Conservation (phyloP, 192 early-diverging fungal species). For the Thamnidium elegans region DNA sequence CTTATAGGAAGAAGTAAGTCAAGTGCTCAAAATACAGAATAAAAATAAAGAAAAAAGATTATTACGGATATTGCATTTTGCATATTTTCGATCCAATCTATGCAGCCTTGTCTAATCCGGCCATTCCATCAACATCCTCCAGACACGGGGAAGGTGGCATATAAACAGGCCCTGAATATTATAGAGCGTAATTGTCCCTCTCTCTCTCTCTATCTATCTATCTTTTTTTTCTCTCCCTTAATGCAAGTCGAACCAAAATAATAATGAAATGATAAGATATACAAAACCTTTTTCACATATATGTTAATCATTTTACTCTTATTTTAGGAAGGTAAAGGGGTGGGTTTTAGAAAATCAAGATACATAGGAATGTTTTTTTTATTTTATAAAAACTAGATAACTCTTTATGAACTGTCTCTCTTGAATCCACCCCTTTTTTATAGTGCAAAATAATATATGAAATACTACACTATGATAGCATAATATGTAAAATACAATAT, state of each 20-base stretch:
- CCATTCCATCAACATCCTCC: conserved; percentile 19
- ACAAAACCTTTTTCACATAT: not conserved
- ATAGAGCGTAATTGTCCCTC: not conserved
- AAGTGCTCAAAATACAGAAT: not conserved
- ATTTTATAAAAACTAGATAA: too few relatives aligned
- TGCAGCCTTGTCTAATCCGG: conserved; percentile 13
- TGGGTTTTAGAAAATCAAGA: not conserved
- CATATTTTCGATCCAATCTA: conserved; percentile 21
- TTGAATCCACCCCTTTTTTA: too few relatives aligned
- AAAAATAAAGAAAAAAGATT: too few relatives aligned
- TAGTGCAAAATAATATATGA: too few relatives aligned
- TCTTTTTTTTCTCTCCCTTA: not conserved
- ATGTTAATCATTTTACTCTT: too few relatives aligned
- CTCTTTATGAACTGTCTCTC: too few relatives aligned
- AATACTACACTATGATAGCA: too few relatives aligned
- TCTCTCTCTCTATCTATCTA: not conserved
- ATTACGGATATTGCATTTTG: conserved; percentile 15
- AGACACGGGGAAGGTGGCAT: conserved; percentile 13
- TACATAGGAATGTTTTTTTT: too few relatives aligned
- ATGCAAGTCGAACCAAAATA: conserved; percentile 17
- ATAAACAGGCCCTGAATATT: conserved; percentile 11
- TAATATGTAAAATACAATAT: too few relatives aligned
- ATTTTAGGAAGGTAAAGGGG: not conserved
- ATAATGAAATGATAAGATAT: conserved; percentile 1
- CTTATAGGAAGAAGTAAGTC: too few relatives aligned